phyloP scores from a whole-genome alignment of 495 filamentous ascomycete species.

The Penicillium ucsense region DNA sequence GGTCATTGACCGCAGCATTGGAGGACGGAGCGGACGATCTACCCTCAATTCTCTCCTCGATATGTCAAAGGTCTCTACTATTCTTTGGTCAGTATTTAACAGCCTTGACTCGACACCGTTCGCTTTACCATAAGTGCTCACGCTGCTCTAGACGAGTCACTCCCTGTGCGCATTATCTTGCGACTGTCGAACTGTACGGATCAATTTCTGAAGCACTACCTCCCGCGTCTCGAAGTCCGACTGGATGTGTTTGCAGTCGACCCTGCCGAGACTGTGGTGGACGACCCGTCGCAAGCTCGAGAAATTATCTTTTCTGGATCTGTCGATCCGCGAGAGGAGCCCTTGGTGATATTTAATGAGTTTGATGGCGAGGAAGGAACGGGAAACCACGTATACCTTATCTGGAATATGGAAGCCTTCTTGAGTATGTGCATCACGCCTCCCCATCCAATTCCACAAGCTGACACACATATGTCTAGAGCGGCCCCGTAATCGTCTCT shows the following conservation, averaged over 20 bases:
- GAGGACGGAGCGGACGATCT: slow-evolving; percentile 38
- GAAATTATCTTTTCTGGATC: slow-evolving; percentile 58
- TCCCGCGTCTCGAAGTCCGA: slow-evolving; percentile 54
- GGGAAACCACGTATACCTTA: slow-evolving; percentile 53
- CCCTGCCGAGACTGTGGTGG: slow-evolving; percentile 35
- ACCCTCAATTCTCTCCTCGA: slow-evolving; percentile 36
- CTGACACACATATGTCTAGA: slow-evolving; percentile 21
- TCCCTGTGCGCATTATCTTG: slow-evolving; percentile 63
- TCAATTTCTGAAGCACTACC: slow-evolving; percentile 45
- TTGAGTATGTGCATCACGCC: slow-evolving; percentile 38
- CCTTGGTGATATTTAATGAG: slow-evolving; percentile 49
- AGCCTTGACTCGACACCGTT: neutral
- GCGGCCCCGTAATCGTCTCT: slow-evolving; percentile 68
- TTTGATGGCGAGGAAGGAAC: slow-evolving; percentile 43
- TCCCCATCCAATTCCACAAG: neutral
- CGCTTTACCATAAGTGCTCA: slow-evolving; percentile 47
- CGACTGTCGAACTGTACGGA: slow-evolving; percentile 55
- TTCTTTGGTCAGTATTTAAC: slow-evolving; percentile 56
- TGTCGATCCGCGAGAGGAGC: slow-evolving; percentile 50
- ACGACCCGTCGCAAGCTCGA: slow-evolving; percentile 40
- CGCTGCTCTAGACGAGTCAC: slow-evolving; percentile 64
- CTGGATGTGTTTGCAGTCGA: slow-evolving; percentile 66
- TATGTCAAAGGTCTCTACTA: slow-evolving; percentile 43
- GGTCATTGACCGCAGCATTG: slow-evolving; percentile 41
- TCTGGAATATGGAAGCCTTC: slow-evolving; percentile 74